phyloP scores from a whole-genome alignment of 164 flowering plant genomes.

The Tinospora cordifolia region DNA sequence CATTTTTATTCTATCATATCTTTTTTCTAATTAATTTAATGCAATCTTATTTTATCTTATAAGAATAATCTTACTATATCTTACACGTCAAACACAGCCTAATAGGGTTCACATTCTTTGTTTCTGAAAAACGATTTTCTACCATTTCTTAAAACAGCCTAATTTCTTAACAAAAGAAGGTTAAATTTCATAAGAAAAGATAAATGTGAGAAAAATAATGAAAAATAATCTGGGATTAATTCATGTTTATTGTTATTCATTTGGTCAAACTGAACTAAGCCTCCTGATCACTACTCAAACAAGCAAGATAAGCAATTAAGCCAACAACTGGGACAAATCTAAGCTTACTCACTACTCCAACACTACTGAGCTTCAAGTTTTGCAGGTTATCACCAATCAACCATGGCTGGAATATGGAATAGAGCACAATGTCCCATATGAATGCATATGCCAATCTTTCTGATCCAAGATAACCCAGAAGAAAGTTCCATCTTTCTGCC shows the following conservation, averaged over 20 bases:
- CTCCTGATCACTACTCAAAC: constrained; percentile 37
- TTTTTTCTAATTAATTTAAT: no score
- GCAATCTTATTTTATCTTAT: no score
- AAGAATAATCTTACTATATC: no score
- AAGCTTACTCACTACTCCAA: constrained; percentile 41
- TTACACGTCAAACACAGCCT: background rate
- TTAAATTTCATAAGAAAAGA: background rate
- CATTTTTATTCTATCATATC: no score
- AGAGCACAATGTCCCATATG: constrained; percentile 84
- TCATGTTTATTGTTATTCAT: background rate
- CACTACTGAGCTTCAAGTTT: constrained; percentile 48
- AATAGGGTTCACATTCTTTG: background rate
- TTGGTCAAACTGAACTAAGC: background rate
- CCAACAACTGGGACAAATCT: constrained; percentile 83
- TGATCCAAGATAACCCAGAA: constrained; percentile 57
- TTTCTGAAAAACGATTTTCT: background rate
- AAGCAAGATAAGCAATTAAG: constrained; percentile 58
- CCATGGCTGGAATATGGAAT: constrained; percentile 89
- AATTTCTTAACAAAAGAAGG: no score
- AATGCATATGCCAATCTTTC: constrained; percentile 94
- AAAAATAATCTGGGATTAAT: background rate
- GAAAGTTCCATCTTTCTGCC: constrained; percentile 59
- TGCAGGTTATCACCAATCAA: constrained; percentile 74
- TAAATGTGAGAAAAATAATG: background rate
- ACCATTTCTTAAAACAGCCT: background rate